Evolutionary conservation across 352 stramenopile genomes (phyloP).

Genomic region (Thalassiosira livingstoniorum): DNA sequence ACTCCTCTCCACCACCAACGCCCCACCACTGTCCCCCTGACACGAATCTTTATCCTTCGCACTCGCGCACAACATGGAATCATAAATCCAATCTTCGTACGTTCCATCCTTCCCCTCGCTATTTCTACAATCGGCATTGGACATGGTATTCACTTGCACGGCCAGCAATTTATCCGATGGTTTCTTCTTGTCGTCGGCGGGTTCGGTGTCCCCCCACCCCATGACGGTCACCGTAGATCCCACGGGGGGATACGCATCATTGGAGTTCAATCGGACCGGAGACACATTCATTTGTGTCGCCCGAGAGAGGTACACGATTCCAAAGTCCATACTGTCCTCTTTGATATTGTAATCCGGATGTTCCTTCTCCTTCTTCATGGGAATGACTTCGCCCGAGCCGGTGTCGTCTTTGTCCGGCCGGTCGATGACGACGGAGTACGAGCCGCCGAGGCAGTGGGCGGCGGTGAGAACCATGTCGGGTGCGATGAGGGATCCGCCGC

Average conservation of each 20-base stretch:
- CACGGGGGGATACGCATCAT: constrained; percentile 16
- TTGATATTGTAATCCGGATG: neutral
- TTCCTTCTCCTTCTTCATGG: neutral
- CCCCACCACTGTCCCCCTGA: constrained; percentile 65
- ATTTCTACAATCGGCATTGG: constrained; percentile 43
- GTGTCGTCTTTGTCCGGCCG: neutral
- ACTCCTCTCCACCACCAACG: neutral
- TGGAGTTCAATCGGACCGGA: constrained; percentile 20
- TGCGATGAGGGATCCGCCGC: neutral
- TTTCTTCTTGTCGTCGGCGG: neutral
- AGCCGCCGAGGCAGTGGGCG: neutral
- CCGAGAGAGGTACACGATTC: neutral
- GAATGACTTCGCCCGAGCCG: neutral
- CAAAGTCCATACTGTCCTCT: neutral
- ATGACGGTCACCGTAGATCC: constrained; percentile 40
- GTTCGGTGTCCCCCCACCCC: constrained; percentile 47
- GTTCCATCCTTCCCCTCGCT: constrained; percentile 27
- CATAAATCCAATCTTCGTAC: constrained; percentile 55
- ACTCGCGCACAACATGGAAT: constrained; percentile 63
- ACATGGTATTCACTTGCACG: constrained; percentile 20
- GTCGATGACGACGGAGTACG: neutral
- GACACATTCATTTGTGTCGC: neutral
- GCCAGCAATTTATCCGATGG: neutral
- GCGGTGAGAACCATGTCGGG: constrained; percentile 1
- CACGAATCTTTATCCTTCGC: constrained; percentile 59